Base-by-base conservation (phyloP, 192 early-diverging fungal genomes). In the Phycomyces blakesleeanus region DNA sequence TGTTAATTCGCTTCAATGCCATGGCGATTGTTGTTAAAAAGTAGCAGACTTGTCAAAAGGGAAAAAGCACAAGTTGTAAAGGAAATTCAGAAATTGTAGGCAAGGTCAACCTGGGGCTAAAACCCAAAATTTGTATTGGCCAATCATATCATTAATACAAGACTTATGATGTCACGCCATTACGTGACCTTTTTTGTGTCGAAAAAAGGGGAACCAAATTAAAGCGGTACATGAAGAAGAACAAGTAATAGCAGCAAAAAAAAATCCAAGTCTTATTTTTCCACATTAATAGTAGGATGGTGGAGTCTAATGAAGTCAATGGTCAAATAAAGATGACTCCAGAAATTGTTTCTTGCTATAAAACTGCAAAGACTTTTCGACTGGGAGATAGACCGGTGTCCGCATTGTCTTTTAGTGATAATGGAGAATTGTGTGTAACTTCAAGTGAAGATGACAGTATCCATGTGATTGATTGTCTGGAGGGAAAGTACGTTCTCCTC, bases 1-100 rank as follows among this genome's bases (percentile, higher is more conserved):
- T 97, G 85, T 92, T 95, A 87, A 98, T 98, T 77, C 96, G 91
- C 84, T 97, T 97, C 55, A 95, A 81, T 79, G 96, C 95, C 96
- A 98, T 98, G 55, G 63, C 80, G 63, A 49, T 25, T 59, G n/a
- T 18, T 51, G 18, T 25, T 53, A 53, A 11, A 53, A 53, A 53
- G 24, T 20, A 53, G 11, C 1, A 26, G 21, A 26, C 20, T 15
- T 49, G 47, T 49, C 47, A 53, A 47, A 47, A 47, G 44, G 44
- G 44, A 14, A 47, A 47, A 47, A 14, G 18, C 15, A 14, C 44
- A 18, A 47, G 44, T n/a, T 14, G 44, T n/a, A 47, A 14, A 3
- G 44, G 44, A 34, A 34, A 34, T 34, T 34, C 29, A 34, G 7
- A 34, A 34, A 34, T 34, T 2, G 29, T 34, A 7, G 29, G 29